Evolutionary conservation across 2,329 filamentous ascomycete species (phyloP).

Genomic region (Thielaviopsis euricoi): DNA sequence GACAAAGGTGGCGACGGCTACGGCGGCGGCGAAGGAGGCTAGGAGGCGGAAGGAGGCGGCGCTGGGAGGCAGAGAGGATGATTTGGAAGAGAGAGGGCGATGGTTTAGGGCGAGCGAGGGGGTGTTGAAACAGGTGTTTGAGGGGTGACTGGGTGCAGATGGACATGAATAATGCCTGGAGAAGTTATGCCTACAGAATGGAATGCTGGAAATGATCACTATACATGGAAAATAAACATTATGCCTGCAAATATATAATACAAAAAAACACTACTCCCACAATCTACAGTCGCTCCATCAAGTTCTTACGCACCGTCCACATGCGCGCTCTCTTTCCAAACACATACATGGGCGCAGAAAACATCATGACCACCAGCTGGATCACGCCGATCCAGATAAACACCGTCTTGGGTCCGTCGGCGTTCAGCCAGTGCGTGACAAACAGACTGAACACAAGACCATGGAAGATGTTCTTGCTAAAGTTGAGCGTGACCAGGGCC

Average conservation of each 20-base stretch:
- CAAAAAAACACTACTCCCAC: not conserved
- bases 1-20: slow-evolving; percentile 46
- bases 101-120: slow-evolving; percentile 59
- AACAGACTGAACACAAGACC: slow-evolving; percentile 81
- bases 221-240: no score
- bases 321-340: slow-evolving; percentile 80
- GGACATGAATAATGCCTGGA: no score
- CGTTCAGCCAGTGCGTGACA: slow-evolving; percentile 66
- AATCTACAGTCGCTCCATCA: slow-evolving; percentile 60
- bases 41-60: slow-evolving; percentile 49
- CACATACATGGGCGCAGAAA: slow-evolving; percentile 82
- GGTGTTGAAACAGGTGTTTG: slow-evolving; percentile 28
- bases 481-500: slow-evolving; percentile 84
- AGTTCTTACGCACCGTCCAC: slow-evolving; percentile 78
- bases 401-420: slow-evolving; percentile 58
- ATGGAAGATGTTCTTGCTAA: slow-evolving; percentile 86
- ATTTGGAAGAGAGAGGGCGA: slow-evolving; percentile 57
- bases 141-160: not conserved
- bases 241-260: no score
- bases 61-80: slow-evolving; percentile 45
- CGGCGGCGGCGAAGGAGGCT: slow-evolving; percentile 54
- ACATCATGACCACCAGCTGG: slow-evolving; percentile 57
- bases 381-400: slow-evolving; percentile 76
- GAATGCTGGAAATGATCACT: no score
- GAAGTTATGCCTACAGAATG: no score